phyloP scores from a whole-genome alignment of 768 basidiomycete genomes.

The Tylopilus rubrobrunneus region DNA sequence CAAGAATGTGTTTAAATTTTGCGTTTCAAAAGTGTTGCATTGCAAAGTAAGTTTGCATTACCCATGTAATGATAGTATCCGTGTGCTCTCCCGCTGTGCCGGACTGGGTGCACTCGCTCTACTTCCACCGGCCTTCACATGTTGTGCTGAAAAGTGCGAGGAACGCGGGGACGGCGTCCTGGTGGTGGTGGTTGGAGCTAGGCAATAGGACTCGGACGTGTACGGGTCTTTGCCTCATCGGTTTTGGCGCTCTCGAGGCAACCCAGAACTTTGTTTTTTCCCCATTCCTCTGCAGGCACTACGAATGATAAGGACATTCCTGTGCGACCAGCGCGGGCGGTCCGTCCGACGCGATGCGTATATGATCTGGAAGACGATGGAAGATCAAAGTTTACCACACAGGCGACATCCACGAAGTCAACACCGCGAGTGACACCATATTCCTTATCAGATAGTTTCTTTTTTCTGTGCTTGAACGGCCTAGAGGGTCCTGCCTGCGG shows the following conservation, averaged over 20 bases:
- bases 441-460: slow-evolving; percentile 59
- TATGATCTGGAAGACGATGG: slow-evolving; percentile 84
- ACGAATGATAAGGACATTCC: slow-evolving; percentile 92
- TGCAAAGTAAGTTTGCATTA: too few relatives aligned
- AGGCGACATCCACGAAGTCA: slow-evolving; percentile 95
- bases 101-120: too few relatives aligned
- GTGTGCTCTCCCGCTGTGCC: too few relatives aligned
- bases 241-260: slow-evolving; percentile 61
- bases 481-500: slow-evolving; percentile 36
- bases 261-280: slow-evolving; percentile 71
- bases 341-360: slow-evolving; percentile 93
- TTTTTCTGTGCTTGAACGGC: slow-evolving; percentile 49
- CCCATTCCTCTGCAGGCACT: slow-evolving; percentile 64
- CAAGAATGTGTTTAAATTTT: too few relatives aligned
- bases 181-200: too few relatives aligned
- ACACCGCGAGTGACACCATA: slow-evolving; percentile 95
- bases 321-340: slow-evolving; percentile 91
- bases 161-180: too few relatives aligned
- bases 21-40: too few relatives aligned
- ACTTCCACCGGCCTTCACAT: too few relatives aligned
- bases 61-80: too few relatives aligned
- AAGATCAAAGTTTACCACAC: slow-evolving; percentile 98
- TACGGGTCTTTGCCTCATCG: slow-evolving; percentile 72
- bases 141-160: too few relatives aligned
- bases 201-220: too few relatives aligned